Evolutionary conservation across 768 basidiomycete genomes (phyloP), one percentile per base, ranked within the genome.

Genomic region (Collybiopsis confluens): DNA sequence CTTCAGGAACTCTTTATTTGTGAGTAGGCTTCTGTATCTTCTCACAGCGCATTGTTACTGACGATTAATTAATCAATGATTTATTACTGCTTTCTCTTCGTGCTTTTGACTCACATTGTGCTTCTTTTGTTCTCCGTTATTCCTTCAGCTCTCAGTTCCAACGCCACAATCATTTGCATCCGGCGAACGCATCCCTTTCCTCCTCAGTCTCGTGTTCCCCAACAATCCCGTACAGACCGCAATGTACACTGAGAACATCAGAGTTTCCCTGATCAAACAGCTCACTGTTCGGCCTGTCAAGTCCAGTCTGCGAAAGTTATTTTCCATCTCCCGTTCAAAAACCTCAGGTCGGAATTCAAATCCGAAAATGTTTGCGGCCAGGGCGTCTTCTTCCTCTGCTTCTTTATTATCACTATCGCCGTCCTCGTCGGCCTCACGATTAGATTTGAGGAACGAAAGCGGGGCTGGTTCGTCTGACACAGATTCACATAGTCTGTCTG

Each of bases 151-250:
- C 15, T 53, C 52, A 4, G 18, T 53, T 15, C 52, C 52, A 33
- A 26, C 52, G 41, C 52, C 52, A 26, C 42, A 53, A 45, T 44
- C 42, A n/a, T 53, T 44, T 44, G 43, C 43, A n/a, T 53, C 52
- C 20, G 52, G 52, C 15, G 41, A 53, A 43, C 33, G 26, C 11
- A 53, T 53, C 30, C 52, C 52, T 23, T 53, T 53, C 35, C 37
- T 53, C 42, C 42, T 53, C 13, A 45, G 52, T 16, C 43, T 53
- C 9, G 52, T 53, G 16, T 53, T 53, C 18, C 52, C 52, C 28
- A 13, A 36, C 27, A 45, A 35, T 18, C 52, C 52, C 30, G 52
- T 33, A 20, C 43, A 44, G 35, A 43, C 28, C 41, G 42, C 41
- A 23, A 30, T 53, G 30, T 53, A 53, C 33, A 30, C 43, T 15